phyloP scores from a whole-genome alignment of 2,329 filamentous ascomycete species.

The Botrytis sinoallii region DNA sequence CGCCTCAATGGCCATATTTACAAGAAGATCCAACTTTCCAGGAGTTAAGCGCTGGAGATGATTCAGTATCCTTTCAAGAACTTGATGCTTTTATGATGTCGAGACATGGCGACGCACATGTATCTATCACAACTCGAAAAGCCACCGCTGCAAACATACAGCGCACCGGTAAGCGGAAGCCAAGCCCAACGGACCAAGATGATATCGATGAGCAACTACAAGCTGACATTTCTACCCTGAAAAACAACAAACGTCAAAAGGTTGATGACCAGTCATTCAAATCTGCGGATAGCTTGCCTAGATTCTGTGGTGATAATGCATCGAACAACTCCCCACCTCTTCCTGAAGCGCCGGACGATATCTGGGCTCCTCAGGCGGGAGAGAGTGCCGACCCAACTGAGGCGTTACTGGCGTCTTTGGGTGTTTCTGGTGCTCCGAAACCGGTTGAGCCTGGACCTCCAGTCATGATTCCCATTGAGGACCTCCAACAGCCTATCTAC shows the following conservation, averaged over 20 bases:
- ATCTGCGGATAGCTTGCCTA: background rate
- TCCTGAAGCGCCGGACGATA: constrained; percentile 32
- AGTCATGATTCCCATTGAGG: constrained; percentile 15
- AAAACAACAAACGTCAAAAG: constrained; percentile 34
- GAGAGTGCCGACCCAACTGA: constrained; percentile 36
- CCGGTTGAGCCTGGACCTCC: constrained; percentile 30
- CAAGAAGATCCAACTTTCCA: constrained; percentile 47
- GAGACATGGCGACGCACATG: constrained; percentile 22
- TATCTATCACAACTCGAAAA: background rate
- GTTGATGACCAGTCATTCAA: constrained; percentile 19
- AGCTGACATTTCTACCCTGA: constrained; percentile 18
- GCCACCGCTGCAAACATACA: constrained; percentile 18
- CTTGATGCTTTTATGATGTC: constrained; percentile 30
- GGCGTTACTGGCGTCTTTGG: constrained; percentile 38
- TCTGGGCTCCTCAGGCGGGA: constrained; percentile 36
- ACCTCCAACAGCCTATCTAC: constrained; percentile 2
- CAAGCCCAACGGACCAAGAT: constrained; percentile 24
- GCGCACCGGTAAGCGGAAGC: constrained; percentile 29
- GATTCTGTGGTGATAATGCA: constrained; percentile 20
- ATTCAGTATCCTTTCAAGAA: constrained; percentile 31
- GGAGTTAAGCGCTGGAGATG: constrained; percentile 26
- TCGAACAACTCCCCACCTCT: constrained; percentile 25
- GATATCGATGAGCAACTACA: constrained; percentile 24
- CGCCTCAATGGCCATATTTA: constrained; percentile 42
- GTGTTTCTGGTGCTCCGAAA: constrained; percentile 39